Evolutionary conservation across 2,329 filamentous ascomycete genomes (phyloP), one percentile per base, ranked within the genome.

Genomic region (Claviceps pusilla): DNA sequence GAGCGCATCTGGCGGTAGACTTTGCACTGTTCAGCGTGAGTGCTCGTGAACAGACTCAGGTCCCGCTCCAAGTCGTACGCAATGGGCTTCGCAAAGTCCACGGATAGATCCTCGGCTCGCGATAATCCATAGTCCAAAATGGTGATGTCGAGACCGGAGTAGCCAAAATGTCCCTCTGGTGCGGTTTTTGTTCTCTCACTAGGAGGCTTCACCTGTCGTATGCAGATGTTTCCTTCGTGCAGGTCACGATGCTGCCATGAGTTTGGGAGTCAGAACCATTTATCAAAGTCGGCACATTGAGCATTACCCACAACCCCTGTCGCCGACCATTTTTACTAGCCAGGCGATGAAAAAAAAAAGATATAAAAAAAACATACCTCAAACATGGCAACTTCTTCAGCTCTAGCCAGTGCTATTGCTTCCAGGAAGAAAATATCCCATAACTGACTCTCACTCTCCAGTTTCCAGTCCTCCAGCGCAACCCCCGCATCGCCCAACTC

Each of bases 61-160:
- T 84, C 81, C 46, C 73, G 71, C 59, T 84, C 81, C 10, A 84
- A 69, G 58, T 84, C 78, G 58, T 76, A 78, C 2, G 76, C 78
- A 7, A 80, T 71, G 0, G 72, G 69, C 14, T 58, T 60, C 2
- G 68, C 65, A 33, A 70, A 64, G 19, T 70, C 65, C 3, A 62
- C 53, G 1, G 62, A 64, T 5, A 71, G 57, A 51, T 77, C 69
- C 35, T 74, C 74, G 3, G 79, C 80, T 19, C 81, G 73, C 1
- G 81, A 84, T 14, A 84, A 71, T 0, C 80, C 81, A 57, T 84
- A 84, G 65, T 84, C 81, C 5, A 84, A 69, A 45, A 84, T 79
- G 0, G 81, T 84, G 49, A 84, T 77, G 54, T 83, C 78, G 4
- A 83, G 68, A 1, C 79, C 80, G 0, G 80, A 83, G 59, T 72